phyloP scores from a whole-genome alignment of 2,329 filamentous ascomycete species.

The Colletotrichum lentis region DNA sequence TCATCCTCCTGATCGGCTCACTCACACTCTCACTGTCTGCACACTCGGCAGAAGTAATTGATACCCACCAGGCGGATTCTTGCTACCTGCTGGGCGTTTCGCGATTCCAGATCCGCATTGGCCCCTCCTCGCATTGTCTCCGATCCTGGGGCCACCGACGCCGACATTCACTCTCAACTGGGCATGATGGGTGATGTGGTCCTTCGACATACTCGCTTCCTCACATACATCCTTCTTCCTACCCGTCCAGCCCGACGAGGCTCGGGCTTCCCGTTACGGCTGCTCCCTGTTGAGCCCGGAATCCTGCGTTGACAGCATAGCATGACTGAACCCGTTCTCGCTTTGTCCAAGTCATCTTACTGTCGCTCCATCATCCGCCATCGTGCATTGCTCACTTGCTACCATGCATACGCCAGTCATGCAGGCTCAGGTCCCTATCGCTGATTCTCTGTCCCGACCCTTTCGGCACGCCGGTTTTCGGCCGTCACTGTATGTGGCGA shows the following conservation, averaged over 20 bases:
- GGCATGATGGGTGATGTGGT: background rate
- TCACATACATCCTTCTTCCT: background rate
- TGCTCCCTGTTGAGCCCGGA: background rate
- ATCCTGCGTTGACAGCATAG: background rate
- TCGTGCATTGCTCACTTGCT: conserved; percentile 15
- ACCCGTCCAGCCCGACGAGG: conserved; percentile 1
- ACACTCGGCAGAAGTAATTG: background rate
- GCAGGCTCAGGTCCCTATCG: conserved; percentile 5
- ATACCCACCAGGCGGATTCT: background rate
- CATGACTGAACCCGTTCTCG: conserved; percentile 7
- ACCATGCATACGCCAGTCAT: conserved; percentile 29
- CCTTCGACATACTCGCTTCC: conserved; percentile 1
- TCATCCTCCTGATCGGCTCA: background rate
- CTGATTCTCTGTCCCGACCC: conserved; percentile 3
- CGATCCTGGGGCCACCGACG: conserved; percentile 4
- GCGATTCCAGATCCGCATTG: conserved; percentile 3
- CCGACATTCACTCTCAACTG: background rate
- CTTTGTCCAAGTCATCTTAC: background rate
- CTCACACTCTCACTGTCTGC: background rate
- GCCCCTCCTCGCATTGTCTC: conserved; percentile 5
- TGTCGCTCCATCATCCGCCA: conserved; percentile 7
- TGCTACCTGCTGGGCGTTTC: background rate
- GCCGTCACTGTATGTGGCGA: conserved; percentile 4
- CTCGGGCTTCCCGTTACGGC: conserved; percentile 8
- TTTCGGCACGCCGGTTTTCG: conserved; percentile 26